A percentile compares a stretch with the other conserved stretches of the same genome.
Evolutionary conservation across 2,329 filamentous ascomycete genomes (phyloP).

Genomic region (Stemphylium vesicarium): DNA sequence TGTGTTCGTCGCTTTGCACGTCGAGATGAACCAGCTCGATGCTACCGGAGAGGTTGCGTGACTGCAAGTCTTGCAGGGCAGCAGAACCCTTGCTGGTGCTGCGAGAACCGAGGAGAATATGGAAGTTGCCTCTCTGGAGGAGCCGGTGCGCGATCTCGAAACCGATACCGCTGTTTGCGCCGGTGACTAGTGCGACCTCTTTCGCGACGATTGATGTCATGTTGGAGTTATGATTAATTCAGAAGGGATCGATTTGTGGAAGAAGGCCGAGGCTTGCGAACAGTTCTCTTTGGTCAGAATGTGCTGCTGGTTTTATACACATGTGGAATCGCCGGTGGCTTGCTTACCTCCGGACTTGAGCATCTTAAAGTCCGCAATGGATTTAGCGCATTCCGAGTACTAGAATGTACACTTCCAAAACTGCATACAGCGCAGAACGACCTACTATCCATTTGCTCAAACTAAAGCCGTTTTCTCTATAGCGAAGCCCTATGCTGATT

Average conservation of each 20-base stretch:
- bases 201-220: constrained; percentile 27
- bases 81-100: constrained; percentile 32
- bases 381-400: not conserved
- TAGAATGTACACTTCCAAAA: not conserved
- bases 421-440: not conserved
- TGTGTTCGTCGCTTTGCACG: constrained; percentile 52
- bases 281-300: not conserved
- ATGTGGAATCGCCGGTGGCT: not conserved
- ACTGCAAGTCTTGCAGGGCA: constrained; percentile 34
- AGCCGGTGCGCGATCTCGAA: constrained; percentile 53
- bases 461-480: too few relatives aligned
- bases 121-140: constrained; percentile 46
- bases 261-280: too few relatives aligned
- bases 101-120: constrained; percentile 34
- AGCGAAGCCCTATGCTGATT: too few relatives aligned
- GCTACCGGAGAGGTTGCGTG: constrained; percentile 33
- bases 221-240: not conserved
- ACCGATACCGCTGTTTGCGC: constrained; percentile 58
- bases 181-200: constrained; percentile 46
- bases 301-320: not conserved
- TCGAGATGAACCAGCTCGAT: constrained; percentile 53
- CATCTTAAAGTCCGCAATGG: constrained; percentile 2
- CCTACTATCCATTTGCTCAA: too few relatives aligned
- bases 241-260: not conserved
- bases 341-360: not conserved